These are phyloP conservation scores for Pseudonitzschia multistriata DNA, from an alignment of 108 stramenopile species.

Conservation along the genomic window DNA sequence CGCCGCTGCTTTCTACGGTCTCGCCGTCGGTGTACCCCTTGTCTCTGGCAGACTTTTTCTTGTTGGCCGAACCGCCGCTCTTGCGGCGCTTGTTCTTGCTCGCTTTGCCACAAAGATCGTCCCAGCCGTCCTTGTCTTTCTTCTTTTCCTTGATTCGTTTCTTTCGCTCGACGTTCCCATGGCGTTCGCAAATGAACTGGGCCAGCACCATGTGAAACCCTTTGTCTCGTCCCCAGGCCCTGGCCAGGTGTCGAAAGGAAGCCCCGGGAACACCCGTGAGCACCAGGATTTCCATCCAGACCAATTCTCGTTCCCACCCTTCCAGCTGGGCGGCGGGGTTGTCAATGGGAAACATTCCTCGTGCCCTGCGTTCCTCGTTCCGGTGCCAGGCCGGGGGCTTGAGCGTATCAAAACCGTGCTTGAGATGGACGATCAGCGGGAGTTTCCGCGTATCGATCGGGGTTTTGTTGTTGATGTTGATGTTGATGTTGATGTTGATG, in stretches of 20 bases:
- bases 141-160: slow-evolving; percentile 30
- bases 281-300: slow-evolving; percentile 62
- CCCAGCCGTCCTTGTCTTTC: neutral
- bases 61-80: slow-evolving; percentile 14
- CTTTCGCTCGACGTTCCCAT: slow-evolving; percentile 66
- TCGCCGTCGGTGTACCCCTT: neutral
- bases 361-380: slow-evolving; percentile 59
- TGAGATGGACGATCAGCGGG: slow-evolving; percentile 44
- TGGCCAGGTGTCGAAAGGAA: slow-evolving; percentile 55
- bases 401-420: slow-evolving; percentile 44
- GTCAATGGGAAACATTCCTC: slow-evolving; percentile 53
- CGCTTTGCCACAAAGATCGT: neutral
- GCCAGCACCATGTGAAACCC: slow-evolving; percentile 67
- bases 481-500: neutral
- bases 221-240: slow-evolving; percentile 72
- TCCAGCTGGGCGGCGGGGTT: slow-evolving; percentile 61
- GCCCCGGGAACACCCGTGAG: slow-evolving; percentile 45
- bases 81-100: neutral
- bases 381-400: slow-evolving; percentile 75
- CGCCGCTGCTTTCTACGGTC: neutral
- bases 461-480: too few species aligned
- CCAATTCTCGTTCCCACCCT: slow-evolving; percentile 69
- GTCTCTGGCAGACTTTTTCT: slow-evolving; percentile 1
- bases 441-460: slow-evolving; percentile 13
- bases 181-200: slow-evolving; percentile 60